Evolutionary conservation across 352 stramenopile genomes (phyloP).

Genomic region (Phytophthora colocasiae): DNA sequence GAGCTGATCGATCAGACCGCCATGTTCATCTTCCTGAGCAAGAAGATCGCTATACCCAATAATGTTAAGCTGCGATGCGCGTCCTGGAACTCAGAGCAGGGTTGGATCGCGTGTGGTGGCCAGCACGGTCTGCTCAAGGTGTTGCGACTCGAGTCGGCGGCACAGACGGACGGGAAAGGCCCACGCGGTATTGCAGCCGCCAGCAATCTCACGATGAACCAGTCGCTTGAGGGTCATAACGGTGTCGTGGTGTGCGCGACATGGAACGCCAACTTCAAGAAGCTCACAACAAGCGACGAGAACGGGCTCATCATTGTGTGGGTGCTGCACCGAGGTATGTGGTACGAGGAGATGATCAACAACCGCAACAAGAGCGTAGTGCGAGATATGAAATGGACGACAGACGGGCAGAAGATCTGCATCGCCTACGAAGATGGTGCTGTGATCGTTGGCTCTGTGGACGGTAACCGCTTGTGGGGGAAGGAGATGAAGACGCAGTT

Average conservation of each 20-base stretch:
- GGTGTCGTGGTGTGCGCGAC: conserved; percentile 90
- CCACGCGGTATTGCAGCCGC: conserved; percentile 84
- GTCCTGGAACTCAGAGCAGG: conserved; percentile 93
- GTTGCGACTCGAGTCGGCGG: conserved; percentile 86
- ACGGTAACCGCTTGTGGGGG: conserved; percentile 94
- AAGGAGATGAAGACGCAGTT: conserved; percentile 94
- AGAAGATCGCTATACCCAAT: conserved; percentile 96
- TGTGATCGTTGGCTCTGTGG: conserved; percentile 94
- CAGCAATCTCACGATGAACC: conserved; percentile 95
- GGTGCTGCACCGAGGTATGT: conserved; percentile 94
- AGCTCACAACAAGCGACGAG: conserved; percentile 96
- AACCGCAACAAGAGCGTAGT: conserved; percentile 96
- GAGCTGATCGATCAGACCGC: neutral
- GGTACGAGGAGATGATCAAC: conserved; percentile 98
- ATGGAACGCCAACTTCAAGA: conserved; percentile 95
- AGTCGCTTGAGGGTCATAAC: conserved; percentile 95
- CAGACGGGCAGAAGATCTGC: conserved; percentile 95
- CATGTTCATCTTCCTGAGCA: conserved; percentile 97
- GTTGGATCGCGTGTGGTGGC: conserved; percentile 95
- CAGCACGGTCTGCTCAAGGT: conserved; percentile 95
- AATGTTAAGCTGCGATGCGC: conserved; percentile 91
- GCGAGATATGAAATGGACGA: conserved; percentile 95
- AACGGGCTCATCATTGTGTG: conserved; percentile 96
- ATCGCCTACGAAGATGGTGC: conserved; percentile 95
- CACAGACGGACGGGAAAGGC: conserved; percentile 71